Evolutionary conservation across 305 asterid genomes (phyloP), one percentile per base, ranked within the genome.

Genomic region (Solanum hybrid): DNA sequence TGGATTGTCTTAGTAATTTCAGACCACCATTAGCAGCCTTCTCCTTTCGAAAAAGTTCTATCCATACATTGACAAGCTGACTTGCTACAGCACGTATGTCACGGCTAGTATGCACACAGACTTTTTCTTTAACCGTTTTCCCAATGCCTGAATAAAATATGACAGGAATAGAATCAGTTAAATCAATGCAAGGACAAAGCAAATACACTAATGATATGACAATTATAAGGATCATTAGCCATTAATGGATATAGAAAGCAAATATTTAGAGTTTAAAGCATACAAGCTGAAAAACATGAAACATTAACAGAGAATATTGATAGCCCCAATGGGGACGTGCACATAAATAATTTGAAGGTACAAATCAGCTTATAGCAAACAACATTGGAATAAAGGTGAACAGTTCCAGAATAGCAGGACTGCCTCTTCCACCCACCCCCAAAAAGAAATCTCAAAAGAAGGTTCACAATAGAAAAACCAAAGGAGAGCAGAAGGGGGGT

Each of bases 21-120:
- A 91, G 94, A 81, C 96, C 93, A 45, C 93, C 95, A 91, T 94
- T 96, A 88, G 96, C 92, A 89, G 98, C 98, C 95, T 98, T 98
- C 94, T 97, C 98, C 94, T 95, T 98, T 84, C 99, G 98, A 92
- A 98, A 97, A 75, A 98, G 94, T 90, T 96, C 99, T 90, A 98
- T 93, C 99, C 99, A 98, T 76, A 98, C 98, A 31, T 93, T 95
- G 90, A 98, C 99, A 87, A 98, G 99, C 94, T 98, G 99, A 93
- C 99, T 96, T 51, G 99, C 99, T 88, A 98, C 95, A 88, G 99
- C 98, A 4, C 99, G 99, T 91, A 98, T 98, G 93, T 98, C 99
- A 89, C 99, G 99, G 94, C 99, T 98, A 84, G 99, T 95, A 90
- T 98, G 99, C 82, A 98, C 97, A 89, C 99, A 98, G 22, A 98